phyloP scores from a whole-genome alignment of 2,329 filamentous ascomycete genomes.

The Aaosphaeria arxii region DNA sequence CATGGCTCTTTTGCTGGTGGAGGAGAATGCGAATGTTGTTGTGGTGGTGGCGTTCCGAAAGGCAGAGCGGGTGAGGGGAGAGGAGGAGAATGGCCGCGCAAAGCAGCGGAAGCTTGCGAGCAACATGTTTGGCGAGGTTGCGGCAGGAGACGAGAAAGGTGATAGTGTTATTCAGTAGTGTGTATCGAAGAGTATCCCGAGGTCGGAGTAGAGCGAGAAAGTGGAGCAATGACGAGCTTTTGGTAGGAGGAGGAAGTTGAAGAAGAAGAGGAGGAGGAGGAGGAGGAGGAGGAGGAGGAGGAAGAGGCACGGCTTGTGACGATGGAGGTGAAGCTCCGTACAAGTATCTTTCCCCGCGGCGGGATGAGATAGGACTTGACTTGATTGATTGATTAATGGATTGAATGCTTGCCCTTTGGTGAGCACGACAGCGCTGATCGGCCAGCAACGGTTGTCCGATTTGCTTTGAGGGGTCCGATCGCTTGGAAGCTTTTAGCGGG shows the following conservation, averaged over 20 bases:
- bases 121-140: slow-evolving; percentile 25
- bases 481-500: not conserved
- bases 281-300: too few relatives aligned
- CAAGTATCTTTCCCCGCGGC: not conserved
- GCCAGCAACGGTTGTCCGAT: not conserved
- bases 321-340: too few relatives aligned
- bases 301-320: too few relatives aligned
- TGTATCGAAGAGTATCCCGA: too few relatives aligned
- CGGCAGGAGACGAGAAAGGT: too few relatives aligned
- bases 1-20: slow-evolving; percentile 18
- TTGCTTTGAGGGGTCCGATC: not conserved
- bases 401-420: not conserved
- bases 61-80: slow-evolving; percentile 6
- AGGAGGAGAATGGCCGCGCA: slow-evolving; percentile 17
- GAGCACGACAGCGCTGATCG: not conserved
- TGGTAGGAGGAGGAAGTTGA: too few relatives aligned
- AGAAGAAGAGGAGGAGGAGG: too few relatives aligned
- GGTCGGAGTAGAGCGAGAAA: too few relatives aligned
- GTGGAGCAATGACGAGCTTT: too few relatives aligned
- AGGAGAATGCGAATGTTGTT: not conserved
- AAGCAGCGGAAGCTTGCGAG: slow-evolving; percentile 23
- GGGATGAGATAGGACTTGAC: too few relatives aligned
- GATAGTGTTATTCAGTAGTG: too few relatives aligned
- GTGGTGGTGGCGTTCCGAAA: slow-evolving; percentile 7
- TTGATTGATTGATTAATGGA: too few relatives aligned